Base-by-base conservation (phyloP, 2,329 filamentous ascomycete species). In the Scedosporium boydii region DNA sequence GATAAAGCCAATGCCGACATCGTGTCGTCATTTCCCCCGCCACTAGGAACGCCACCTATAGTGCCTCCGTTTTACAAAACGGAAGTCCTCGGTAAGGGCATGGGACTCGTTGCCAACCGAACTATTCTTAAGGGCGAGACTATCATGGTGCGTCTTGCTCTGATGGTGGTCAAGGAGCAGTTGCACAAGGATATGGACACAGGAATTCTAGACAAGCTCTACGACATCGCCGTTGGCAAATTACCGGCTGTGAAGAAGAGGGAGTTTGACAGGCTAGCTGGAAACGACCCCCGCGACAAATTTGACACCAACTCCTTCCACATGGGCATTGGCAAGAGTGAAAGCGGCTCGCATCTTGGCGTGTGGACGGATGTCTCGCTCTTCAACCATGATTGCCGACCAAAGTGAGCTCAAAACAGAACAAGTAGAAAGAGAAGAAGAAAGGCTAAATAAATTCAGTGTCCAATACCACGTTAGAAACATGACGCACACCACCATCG, bases 381-480 rank as follows among this genome's bases (percentile, higher is more conserved):
- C 46, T 66, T 76, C 6, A 77, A 77, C 60, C 75, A 77, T 58
- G 74, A 76, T 64, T 77, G 75, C 58, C 68, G 75, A 48, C 75
- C 75, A 29, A 48, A 48, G 44, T 48, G 9, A 48, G 44, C 18
- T 48, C 9, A 48, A 21, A 48, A 3, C 44, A 21, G 6, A 18
- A 7, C 14, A 18, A 6, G n/a, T n/a, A 6, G 16, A n/a, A 16
- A 46, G 6, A 46, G 10, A 21, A 48, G 16, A 48, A 3, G 21
- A 7, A 18, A 21, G 21, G 18, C n/a, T 48, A 18, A 21, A 48
- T 1, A n/a, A 48, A 2, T 6, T 4, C 18, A 73, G 74, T 63
- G 38, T 74, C 26, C 70, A 73, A 63, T 74, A 74, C 66, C 71
- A 72, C 57, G 67, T 75, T 42, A 61, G 64, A 9, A 71, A 74